Conservation (phyloP, 164 flowering plant species). For the Stephania japonica region DNA sequence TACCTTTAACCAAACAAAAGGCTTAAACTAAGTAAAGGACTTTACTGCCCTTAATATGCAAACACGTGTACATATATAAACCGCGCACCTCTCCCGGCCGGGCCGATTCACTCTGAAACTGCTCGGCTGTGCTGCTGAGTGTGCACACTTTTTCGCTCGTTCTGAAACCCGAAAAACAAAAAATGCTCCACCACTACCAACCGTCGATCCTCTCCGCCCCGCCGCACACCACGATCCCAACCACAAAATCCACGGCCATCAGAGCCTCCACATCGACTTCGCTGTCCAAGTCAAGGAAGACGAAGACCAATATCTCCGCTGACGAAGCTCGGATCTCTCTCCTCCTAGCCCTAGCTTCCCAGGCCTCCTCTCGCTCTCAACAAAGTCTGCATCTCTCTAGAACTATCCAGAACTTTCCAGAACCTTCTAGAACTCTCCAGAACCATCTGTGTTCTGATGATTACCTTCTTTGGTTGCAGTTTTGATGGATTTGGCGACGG, state of each 20-base stretch:
- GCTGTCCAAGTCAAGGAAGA: conserved; percentile 5
- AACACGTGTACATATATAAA: too few relatives aligned
- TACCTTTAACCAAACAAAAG: too few relatives aligned
- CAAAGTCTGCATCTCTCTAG: conserved; percentile 30
- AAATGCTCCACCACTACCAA: neutral
- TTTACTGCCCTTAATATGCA: too few relatives aligned
- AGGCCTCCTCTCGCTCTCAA: conserved; percentile 61
- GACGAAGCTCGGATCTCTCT: conserved; percentile 69
- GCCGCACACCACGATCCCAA: too few relatives aligned
- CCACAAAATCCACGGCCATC: too few relatives aligned
- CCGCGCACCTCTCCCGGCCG: too few relatives aligned
- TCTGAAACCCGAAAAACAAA: too few relatives aligned
- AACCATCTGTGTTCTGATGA: neutral
- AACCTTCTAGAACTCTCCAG: conserved; percentile 9
- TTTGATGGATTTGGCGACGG: conserved; percentile 54
- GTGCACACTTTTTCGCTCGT: too few relatives aligned
- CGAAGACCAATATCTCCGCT: conserved; percentile 33
- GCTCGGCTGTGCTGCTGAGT: too few relatives aligned
- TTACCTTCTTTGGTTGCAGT: conserved; percentile 30
- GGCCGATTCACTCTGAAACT: too few relatives aligned
- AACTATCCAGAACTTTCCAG: too few relatives aligned
- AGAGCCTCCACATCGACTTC: conserved; percentile 7
- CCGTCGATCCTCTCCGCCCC: neutral
- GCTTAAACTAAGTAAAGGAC: too few relatives aligned
- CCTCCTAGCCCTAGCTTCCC: conserved; percentile 67